Evolutionary conservation across 352 stramenopile species (phyloP), one percentile per base, ranked within the genome.

Genomic region (Pythium scleroteichum): DNA sequence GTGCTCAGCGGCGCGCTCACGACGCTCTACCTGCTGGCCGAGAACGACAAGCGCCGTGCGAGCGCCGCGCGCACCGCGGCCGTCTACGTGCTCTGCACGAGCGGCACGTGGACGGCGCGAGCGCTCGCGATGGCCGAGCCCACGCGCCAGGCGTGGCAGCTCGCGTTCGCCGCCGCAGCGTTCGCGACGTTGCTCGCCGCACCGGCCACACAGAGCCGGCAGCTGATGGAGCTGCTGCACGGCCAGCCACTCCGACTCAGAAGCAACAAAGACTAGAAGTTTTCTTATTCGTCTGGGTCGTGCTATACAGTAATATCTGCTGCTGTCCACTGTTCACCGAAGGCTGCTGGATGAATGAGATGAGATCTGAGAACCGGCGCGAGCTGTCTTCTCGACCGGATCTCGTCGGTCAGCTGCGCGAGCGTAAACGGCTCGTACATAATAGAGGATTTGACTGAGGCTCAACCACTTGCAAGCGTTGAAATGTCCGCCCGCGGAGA

Each of bases 41-140:
- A 92, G 63, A 76, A 83, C 53, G 62, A 74, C 14, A 71, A 75
- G 47, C 79, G 82, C 7, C 79, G 79, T 13, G 61, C 66, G 9
- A 80, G 67, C 26, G 76, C 88, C 32, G 64, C 88, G 33, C 87
- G 89, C 57, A 75, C 76, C 16, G 68, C 87, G 29, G 68, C 75
- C 0, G 62, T 86, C 26, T 92, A 90, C 66, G 62, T 70, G 47
- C 62, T 82, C 13, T 69, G 75, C 48, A 71, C 68, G 20, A 64
- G 70, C 14, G 68, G 72, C 45, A 68, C 66, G 23, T 66, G 68
- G 26, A 76, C 72, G 20, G 58, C 71, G 49, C 66, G 61, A 5
- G 13, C 55, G 12, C 52, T 78, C 24, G 23, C 38, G 42, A 33
- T 67, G 33, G 12, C 71, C 4, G 45, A 52, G 5, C 69, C n/a